Conservation (phyloP, 2,329 filamentous ascomycete genomes). For the Apiospora kogelbergensis region DNA sequence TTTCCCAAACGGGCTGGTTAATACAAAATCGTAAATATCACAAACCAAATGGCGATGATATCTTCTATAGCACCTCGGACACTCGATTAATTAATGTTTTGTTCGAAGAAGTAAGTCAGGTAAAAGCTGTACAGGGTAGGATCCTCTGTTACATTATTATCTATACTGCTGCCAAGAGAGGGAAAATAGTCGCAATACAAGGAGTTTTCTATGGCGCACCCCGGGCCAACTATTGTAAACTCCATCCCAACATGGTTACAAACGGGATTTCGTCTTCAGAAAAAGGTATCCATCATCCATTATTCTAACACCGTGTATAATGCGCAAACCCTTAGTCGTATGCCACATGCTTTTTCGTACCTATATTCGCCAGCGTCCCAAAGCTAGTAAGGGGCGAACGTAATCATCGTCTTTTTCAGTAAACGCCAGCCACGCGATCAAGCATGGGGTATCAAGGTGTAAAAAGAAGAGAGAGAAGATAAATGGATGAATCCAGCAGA, state of each 20-base stretch:
- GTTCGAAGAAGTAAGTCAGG: neutral
- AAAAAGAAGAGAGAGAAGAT: neutral
- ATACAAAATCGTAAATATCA: neutral
- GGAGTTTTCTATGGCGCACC: neutral
- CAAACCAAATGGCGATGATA: too few relatives aligned
- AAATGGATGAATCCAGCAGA: neutral
- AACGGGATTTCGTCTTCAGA: neutral
- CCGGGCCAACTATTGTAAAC: neutral
- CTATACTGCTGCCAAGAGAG: neutral
- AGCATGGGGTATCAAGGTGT: neutral
- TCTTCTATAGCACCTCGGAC: too few relatives aligned
- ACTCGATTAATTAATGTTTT: neutral
- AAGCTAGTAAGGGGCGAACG: neutral
- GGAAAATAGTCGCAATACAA: neutral
- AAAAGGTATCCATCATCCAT: neutral
- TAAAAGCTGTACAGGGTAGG: neutral
- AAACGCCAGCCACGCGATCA: neutral
- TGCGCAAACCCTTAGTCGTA: neutral
- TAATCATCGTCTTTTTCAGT: neutral
- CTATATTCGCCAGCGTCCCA: neutral
- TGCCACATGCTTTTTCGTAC: neutral
- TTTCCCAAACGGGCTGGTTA: neutral
- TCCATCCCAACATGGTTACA: neutral
- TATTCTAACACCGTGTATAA: neutral
- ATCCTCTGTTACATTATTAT: neutral